These are phyloP conservation scores for Yamadazyma sp. DNA, from an alignment of 1,139 yeast genomes.

Conservation along the genomic window DNA sequence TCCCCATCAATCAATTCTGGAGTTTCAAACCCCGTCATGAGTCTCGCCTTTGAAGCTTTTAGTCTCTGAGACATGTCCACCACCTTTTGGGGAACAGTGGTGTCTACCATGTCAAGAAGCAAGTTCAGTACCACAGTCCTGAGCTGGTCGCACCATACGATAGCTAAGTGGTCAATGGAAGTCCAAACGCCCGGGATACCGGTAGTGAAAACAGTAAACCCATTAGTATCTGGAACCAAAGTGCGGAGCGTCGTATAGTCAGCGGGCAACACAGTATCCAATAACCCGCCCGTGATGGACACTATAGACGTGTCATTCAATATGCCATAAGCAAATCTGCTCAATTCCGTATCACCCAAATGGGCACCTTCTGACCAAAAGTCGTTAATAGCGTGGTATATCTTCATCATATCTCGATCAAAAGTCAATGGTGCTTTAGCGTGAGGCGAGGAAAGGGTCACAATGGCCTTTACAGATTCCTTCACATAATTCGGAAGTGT, in stretches of 20 bases:
- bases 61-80: slow-evolving; percentile 54
- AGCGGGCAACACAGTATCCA: slow-evolving; percentile 85
- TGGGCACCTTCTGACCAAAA: slow-evolving; percentile 55
- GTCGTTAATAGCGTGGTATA: slow-evolving; percentile 72
- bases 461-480: slow-evolving; percentile 75
- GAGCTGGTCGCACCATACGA: slow-evolving; percentile 95
- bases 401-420: slow-evolving; percentile 79
- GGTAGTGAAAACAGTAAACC: slow-evolving; percentile 80
- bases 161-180: slow-evolving; percentile 91
- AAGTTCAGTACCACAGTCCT: slow-evolving; percentile 62
- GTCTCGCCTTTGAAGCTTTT: slow-evolving; percentile 47
- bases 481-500: slow-evolving; percentile 74
- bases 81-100: slow-evolving; percentile 43
- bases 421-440: slow-evolving; percentile 93
- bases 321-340: slow-evolving; percentile 37
- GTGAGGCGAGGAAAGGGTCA: slow-evolving; percentile 92
- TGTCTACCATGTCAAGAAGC: slow-evolving; percentile 61
- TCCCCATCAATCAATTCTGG: not conserved
- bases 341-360: slow-evolving; percentile 16
- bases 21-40: slow-evolving; percentile 30
- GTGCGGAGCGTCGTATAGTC: slow-evolving; percentile 83
- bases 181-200: slow-evolving; percentile 94
- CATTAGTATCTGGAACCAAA: slow-evolving; percentile 69
- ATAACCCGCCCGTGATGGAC: slow-evolving; percentile 90
- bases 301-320: slow-evolving; percentile 52